A percentile compares a stretch with the other conserved stretches of the same genome.
Evolutionary conservation across 306 rosid species (phyloP).

Genomic region (Vigna angularis): DNA sequence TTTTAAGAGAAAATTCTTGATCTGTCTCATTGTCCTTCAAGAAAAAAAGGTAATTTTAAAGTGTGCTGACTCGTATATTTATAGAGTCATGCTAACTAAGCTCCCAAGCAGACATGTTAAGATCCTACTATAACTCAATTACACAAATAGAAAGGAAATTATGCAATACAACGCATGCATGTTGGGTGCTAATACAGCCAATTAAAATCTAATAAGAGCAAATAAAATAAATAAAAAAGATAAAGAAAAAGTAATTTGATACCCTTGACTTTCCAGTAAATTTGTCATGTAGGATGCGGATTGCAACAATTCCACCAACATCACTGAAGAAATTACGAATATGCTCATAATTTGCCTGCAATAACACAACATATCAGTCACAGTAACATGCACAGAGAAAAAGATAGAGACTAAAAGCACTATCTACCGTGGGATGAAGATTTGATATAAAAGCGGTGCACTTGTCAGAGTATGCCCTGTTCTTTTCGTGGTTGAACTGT

Average conservation of each 20-base stretch:
- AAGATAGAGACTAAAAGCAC: not conserved
- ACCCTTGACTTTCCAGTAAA: conserved; percentile 95
- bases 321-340: conserved; percentile 78
- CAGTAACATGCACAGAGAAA: not conserved
- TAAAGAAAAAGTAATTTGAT: conserved; percentile 42
- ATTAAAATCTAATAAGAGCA: not conserved
- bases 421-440: conserved; percentile 63
- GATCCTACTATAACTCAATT: no score
- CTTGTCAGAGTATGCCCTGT: conserved; percentile 71
- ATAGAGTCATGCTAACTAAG: no score
- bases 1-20: no score
- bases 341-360: conserved; percentile 77
- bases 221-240: not conserved
- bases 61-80: no score
- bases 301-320: conserved; percentile 82
- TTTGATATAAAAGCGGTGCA: conserved; percentile 90
- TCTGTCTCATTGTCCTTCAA: no score
- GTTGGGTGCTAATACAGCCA: no score
- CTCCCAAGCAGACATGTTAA: no score
- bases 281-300: conserved; percentile 82
- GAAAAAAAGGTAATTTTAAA: no score
- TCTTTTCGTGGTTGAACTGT: conserved; percentile 52
- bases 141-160: no score
- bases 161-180: no score
- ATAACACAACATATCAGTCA: conserved; percentile 39